Evolutionary conservation across 305 asterid species (phyloP).

Genomic region (Nicotiana rustica): DNA sequence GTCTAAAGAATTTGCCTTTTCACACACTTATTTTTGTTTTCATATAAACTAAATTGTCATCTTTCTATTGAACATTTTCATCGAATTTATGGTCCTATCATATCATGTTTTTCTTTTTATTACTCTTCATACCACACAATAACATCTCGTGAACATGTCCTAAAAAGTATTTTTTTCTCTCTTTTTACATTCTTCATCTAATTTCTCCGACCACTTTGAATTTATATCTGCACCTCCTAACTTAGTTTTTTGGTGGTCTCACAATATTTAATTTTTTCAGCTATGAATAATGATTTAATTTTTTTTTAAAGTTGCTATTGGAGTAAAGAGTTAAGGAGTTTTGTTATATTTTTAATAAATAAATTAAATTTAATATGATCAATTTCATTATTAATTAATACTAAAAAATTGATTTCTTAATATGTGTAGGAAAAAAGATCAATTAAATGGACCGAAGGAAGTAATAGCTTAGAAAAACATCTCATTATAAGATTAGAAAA

Average conservation of each 20-base stretch:
- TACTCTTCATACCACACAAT: slow-evolving; percentile 37
- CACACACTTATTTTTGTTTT: background rate
- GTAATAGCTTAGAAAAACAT: no score
- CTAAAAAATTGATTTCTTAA: no score
- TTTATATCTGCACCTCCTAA: slow-evolving; percentile 19
- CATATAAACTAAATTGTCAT: background rate
- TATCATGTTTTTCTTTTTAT: background rate
- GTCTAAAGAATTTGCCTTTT: background rate
- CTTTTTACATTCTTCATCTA: background rate
- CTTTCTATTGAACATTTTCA: background rate
- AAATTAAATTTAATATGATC: no score
- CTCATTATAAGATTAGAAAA: no score
- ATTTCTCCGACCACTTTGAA: background rate
- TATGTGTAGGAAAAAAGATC: no score
- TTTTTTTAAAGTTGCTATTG: no score
- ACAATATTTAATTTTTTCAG: no score
- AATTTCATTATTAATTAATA: no score
- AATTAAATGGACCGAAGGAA: no score
- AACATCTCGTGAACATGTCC: slow-evolving; percentile 60
- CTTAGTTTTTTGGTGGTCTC: background rate
- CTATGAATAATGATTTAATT: no score
- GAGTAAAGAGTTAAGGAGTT: no score
- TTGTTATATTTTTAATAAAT: no score
- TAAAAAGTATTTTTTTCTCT: background rate
- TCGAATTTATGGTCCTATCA: background rate